Base-by-base conservation (phyloP, 208 protist genomes). In the Leishmania mexicana region DNA sequence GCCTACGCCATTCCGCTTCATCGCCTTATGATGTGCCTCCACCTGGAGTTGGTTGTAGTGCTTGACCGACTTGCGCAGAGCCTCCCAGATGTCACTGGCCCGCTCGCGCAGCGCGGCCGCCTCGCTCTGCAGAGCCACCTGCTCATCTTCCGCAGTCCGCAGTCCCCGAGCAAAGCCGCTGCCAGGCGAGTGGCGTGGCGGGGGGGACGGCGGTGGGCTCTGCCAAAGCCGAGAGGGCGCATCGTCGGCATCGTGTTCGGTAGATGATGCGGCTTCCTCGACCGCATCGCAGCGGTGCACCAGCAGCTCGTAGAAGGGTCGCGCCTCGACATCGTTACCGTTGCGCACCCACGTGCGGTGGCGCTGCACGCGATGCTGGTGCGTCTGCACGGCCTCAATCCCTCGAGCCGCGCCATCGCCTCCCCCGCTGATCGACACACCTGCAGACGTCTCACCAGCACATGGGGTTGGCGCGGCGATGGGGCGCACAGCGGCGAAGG, bases 301-400 rank as follows among this genome's bases (percentile, higher is more conserved):
- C 31, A 91, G 83, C 1, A 93, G 81, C 58, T 81, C 76, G 84
- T 83, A 93, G 70, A 93, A 93, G 31, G 89, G 85, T 6, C 79
- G 80, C 45, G 80, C 84, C 67, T 90, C 84, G 51, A 86, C 82
- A 24, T 78, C 47, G 40, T 80, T 80, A 2, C 78, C 81, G 24
- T 84, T 81, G 19, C 77, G 75, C 85, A 87, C 85, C 88, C 88
- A 91, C 57, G 81, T 31, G 10, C 80, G 76, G 57, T 42, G 86
- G 19, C n/a, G 73, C 78, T 78, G 73, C 58, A 73, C 79, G 70
- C 78, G 65, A 76, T 88, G 88, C 58, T 81, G 77, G 65, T 86
- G 85, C 19, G 75, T 84, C 24, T 73, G 47, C 31, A 84, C 42
- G 17, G 6, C 45, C 6, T 10, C n/a, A n/a, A 74, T 35, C 47